These are phyloP conservation scores for Medicago truncatula DNA, from an alignment of 306 rosid species.

Conservation along the genomic window MtrunA17r5.0-ANR NC_053046.1:2214501-2215000, in stretches of 20 bases:
- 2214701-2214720: background rate
- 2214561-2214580: background rate
- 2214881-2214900: too few species aligned
- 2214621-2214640: background rate
- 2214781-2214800: conserved; percentile 36
- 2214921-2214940: conserved; percentile 1
- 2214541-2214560: background rate
- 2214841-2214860: too few species aligned
- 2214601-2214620: background rate
- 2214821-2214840: too few species aligned
- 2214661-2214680: background rate
- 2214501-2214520: background rate
- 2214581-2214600: background rate
- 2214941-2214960: conserved; percentile 19
- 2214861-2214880: too few species aligned
- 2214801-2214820: conserved; percentile 1
- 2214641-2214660: background rate
- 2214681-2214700: too few species aligned
- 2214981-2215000: conserved; percentile 17
- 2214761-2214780: background rate
- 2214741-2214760: background rate
- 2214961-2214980: conserved; percentile 27
- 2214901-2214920: background rate
- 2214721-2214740: background rate
- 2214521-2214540: background rate